Base-by-base conservation (phyloP, 2,329 filamentous ascomycete species). In the Camillea tinctor region DNA sequence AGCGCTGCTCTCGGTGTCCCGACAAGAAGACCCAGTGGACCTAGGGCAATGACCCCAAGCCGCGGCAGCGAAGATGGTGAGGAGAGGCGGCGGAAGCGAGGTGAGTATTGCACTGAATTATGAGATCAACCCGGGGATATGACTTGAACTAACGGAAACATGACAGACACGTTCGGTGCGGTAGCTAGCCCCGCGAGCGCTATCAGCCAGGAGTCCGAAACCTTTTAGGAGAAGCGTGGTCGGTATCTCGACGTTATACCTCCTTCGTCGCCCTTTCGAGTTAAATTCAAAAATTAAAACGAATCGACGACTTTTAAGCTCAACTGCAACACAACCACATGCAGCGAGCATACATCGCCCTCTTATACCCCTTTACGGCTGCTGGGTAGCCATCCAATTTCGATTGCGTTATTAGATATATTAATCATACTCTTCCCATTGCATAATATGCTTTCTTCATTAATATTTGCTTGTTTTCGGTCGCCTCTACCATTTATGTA, bases 1-100 rank as follows among this genome's bases (percentile, higher is more conserved):
- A 86, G 78, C 67, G 79, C 77, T 17, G 83, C 81, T 6, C 76
- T 83, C 5, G 81, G 80, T 6, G 76, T 81, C 3, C 82, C 82
- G n/a, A 72, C 77, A 8, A 77, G 84, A 54, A 74, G 83, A 59
- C 84, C 84, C 22, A 86, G 82, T 56, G 84, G 84, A 21, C 84
- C 84, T 15, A 74, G 84, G 63, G 84, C 84, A 19, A 87, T 87
- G 84, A 87, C 84, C 4, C 84, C 84, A 0, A 84, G 72, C 15
- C 73, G 71, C 59, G 71, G 72, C 54, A 73, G 80, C 52, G 79
- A 81, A 50, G 81, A 80, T 59, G 76, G 75, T 20, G 76, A 76
- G 8, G 81, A 83, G 62, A 76, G 80, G 64, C 76, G 83, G 66
- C 77, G 81, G 50, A 88, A 87, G 77, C 79, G 84, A 80, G 81